Conservation (phyloP, 2,329 filamentous ascomycete genomes). For the Zopfia rhizophila region DNA sequence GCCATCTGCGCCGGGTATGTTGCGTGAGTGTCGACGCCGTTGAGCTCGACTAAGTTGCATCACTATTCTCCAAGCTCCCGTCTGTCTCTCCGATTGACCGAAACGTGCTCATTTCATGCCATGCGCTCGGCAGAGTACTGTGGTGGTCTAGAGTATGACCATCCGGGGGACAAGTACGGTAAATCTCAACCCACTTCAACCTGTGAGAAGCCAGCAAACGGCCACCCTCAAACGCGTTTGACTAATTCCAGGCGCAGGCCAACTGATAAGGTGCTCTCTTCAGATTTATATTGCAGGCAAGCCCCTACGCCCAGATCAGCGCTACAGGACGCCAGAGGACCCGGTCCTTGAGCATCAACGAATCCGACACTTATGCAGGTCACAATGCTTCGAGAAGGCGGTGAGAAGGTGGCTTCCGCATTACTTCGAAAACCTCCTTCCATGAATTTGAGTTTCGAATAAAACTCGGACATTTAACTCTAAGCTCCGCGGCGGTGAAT, state of each 20-base stretch:
- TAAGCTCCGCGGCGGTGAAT: constrained; percentile 25
- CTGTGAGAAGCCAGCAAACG: neutral
- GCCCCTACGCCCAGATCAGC: constrained; percentile 36
- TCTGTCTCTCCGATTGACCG: constrained; percentile 32
- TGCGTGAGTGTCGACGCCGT: too few relatives aligned
- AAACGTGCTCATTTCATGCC: constrained; percentile 21
- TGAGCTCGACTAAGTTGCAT: too few relatives aligned
- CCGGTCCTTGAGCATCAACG: neutral
- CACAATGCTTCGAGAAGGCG: constrained; percentile 24
- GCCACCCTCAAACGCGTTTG: constrained; percentile 35
- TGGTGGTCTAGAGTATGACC: constrained; percentile 2
- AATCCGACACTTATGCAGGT: constrained; percentile 29
- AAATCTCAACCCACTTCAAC: neutral
- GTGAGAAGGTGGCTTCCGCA: constrained; percentile 15
- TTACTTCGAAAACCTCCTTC: constrained; percentile 2
- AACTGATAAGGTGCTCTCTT: constrained; percentile 43
- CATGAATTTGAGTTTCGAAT: constrained; percentile 20
- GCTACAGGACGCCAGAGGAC: constrained; percentile 26
- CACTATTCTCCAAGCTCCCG: neutral
- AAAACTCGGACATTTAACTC: constrained; percentile 28
- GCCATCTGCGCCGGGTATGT: too few relatives aligned
- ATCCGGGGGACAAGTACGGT: neutral
- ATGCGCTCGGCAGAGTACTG: constrained; percentile 7
- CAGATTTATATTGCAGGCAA: constrained; percentile 39
- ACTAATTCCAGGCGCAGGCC: constrained; percentile 33